These are phyloP conservation scores for Cordyceps cicadae DNA, from an alignment of 2,329 filamentous ascomycete genomes.

Conservation along the genomic window DNA sequence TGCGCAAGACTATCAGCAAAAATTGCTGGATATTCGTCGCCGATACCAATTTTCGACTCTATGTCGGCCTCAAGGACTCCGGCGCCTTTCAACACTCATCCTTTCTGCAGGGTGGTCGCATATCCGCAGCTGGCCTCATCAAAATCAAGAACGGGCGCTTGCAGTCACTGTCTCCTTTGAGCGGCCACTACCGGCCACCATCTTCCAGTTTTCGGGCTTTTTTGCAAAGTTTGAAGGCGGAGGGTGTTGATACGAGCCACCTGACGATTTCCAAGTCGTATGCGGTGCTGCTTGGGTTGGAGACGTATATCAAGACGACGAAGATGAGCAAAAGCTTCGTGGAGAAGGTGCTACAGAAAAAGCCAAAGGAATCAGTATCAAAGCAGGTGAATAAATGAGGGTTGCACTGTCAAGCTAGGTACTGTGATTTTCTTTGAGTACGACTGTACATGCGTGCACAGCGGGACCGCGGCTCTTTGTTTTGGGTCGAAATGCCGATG, in stretches of 20 bases:
- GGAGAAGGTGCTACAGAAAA: constrained; percentile 41
- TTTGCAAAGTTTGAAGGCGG: constrained; percentile 61
- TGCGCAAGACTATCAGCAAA: constrained; percentile 70
- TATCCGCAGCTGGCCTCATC: constrained; percentile 75
- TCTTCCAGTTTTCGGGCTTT: constrained; percentile 78
- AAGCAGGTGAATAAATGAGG: neutral
- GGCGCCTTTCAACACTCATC: constrained; percentile 88
- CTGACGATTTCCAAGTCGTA: constrained; percentile 77
- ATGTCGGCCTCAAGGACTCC: constrained; percentile 82
- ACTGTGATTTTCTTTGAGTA: no score
- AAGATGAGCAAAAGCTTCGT: constrained; percentile 51
- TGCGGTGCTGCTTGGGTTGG: constrained; percentile 71
- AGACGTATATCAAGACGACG: constrained; percentile 66
- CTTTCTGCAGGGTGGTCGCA: constrained; percentile 74
- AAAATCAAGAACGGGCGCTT: constrained; percentile 75
- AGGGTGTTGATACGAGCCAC: constrained; percentile 69
- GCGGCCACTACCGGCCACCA: constrained; percentile 79
- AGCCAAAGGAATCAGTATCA: constrained; percentile 45
- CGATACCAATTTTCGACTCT: constrained; percentile 76
- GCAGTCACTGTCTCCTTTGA: constrained; percentile 60
- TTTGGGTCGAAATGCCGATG: no score
- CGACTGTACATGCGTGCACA: no score
- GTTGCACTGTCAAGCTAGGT: neutral
- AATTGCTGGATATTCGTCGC: constrained; percentile 93
- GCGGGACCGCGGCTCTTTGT: no score